Conservation (phyloP, 305 asterid species). For the Solanum chacoense region DNA sequence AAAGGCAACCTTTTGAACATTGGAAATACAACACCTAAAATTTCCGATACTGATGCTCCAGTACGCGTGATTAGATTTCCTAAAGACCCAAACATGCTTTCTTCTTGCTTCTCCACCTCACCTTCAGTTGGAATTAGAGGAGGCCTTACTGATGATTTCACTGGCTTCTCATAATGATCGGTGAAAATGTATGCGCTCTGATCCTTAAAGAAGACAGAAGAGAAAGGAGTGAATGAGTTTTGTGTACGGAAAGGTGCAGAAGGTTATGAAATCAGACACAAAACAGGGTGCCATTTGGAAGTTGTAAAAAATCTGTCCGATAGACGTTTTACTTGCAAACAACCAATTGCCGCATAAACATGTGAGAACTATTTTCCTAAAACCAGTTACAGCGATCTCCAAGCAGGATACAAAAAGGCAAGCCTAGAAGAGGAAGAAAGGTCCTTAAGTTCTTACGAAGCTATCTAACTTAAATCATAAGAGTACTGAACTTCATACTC, state of each 20-base stretch:
- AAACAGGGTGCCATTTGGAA: not conserved
- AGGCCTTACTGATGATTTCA: constrained; percentile 39
- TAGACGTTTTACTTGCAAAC: not conserved
- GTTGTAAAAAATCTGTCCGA: not conserved
- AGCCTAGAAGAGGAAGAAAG: not conserved
- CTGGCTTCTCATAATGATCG: constrained; percentile 38
- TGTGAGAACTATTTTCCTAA: not conserved
- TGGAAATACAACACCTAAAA: constrained; percentile 60
- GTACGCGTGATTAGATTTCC: constrained; percentile 50
- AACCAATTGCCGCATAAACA: not conserved
- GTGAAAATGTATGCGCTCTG: constrained; percentile 21
- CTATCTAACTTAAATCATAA: not conserved
- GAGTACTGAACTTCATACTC: constrained; percentile 7
- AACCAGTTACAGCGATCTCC: not conserved
- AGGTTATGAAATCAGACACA: not conserved
- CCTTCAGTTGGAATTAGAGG: constrained; percentile 64
- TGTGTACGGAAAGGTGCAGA: not conserved
- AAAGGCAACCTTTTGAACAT: constrained; percentile 36
- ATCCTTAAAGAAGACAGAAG: constrained; percentile 27
- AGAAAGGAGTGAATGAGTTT: not conserved
- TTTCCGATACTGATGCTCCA: constrained; percentile 58
- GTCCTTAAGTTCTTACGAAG: not conserved
- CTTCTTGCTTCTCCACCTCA: constrained; percentile 77
- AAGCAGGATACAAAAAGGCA: not conserved
- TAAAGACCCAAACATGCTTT: constrained; percentile 57